Base-by-base conservation (phyloP, 768 basidiomycete species). In the Trametes maxima region DNA sequence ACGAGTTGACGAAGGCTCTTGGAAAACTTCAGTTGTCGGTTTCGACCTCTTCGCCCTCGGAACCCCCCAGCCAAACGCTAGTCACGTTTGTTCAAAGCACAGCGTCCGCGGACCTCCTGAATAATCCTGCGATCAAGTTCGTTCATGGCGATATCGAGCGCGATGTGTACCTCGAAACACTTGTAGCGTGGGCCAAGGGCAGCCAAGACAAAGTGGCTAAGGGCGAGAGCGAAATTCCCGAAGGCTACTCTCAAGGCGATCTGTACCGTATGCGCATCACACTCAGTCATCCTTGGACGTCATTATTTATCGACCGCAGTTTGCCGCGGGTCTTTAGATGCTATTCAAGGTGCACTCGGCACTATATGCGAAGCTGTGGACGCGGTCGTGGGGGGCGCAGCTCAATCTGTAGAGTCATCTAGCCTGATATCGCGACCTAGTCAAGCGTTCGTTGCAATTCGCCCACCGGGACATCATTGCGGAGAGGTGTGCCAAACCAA, bases 401-500 rank as follows among this genome's bases (percentile, higher is more conserved):
- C 39, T 13, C 40, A 42, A 36, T 10, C n/a, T 36, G n/a, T 25
- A 43, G 35, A 14, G 17, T 46, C 25, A 13, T 37, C 43, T 33
- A 22, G 52, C 39, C 2, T 21, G 16, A 35, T 60, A n/a, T 35
- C 52, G 5, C 25, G 55, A 12, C 28, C 66, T 2, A 56, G 42
- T 0, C 67, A 75, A 8, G 92, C 90, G 0, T 98, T 98, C 72
- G 93, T 92, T 11, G 88, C 86, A 0, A 82, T 97, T 19, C 77
- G 95, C 51, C 95, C 95, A 0, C 95, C 95, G 0, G 95, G 96
- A 1, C 95, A 97, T 78, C 95, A 98, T 67, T 96, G 95, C 69
- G 92, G 92, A 2, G 94, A 95, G 63, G 71, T 69, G 39, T 13
- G 42, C 16, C 14, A 19, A 16, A 4, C 22, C 21, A 22, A 12